Evolutionary conservation across 257 asterid species (phyloP).

Genomic region (Buddleja alternifolia): DNA sequence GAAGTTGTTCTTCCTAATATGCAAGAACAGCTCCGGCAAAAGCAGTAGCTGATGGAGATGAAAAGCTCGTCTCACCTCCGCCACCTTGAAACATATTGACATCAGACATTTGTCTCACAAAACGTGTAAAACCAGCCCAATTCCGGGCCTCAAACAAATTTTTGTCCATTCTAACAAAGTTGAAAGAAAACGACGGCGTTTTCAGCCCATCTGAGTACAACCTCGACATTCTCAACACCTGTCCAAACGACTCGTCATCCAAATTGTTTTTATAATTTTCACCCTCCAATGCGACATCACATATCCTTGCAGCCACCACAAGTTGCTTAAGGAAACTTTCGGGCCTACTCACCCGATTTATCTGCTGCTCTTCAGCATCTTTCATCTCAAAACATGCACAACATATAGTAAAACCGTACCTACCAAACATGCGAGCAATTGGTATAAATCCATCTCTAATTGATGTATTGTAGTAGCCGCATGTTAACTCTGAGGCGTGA

Average conservation of each 20-base stretch:
- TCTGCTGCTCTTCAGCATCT: conserved; percentile 53
- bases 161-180: conserved; percentile 73
- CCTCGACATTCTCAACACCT: conserved; percentile 64
- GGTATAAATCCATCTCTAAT: conserved; percentile 60
- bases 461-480: conserved; percentile 68
- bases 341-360: conserved; percentile 54
- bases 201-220: conserved; percentile 52
- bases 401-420: conserved; percentile 58
- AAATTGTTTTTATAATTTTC: conserved; percentile 53
- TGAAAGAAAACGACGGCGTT: conserved; percentile 65
- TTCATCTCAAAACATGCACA: conserved; percentile 69
- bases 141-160: conserved; percentile 52
- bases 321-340: conserved; percentile 66
- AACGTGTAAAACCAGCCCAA: conserved; percentile 65
- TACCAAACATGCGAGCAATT: conserved; percentile 58
- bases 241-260: conserved; percentile 62
- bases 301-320: conserved; percentile 50
- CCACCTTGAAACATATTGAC: conserved; percentile 49
- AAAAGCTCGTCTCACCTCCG: conserved; percentile 43
- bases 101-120: conserved; percentile 66
- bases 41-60: conserved; percentile 48
- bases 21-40: conserved; percentile 53
- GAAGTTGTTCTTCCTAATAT: conserved; percentile 36
- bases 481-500: conserved; percentile 70
- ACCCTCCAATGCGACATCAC: conserved; percentile 62